Evolutionary conservation across 208 protist species (phyloP).

Genomic region (Wallacemonas sp.): DNA sequence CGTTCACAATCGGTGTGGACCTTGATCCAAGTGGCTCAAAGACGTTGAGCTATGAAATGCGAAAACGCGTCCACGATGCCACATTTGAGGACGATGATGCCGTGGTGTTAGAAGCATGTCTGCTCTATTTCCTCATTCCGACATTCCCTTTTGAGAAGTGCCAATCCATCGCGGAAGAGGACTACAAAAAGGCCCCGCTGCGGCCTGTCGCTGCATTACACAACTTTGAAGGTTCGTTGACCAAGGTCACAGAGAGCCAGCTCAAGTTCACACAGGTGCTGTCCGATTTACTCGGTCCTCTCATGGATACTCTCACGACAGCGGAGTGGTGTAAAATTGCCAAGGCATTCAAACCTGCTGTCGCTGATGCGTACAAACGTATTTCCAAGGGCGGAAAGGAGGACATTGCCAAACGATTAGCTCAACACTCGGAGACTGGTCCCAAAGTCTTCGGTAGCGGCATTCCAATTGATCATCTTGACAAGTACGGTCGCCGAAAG

Average conservation of each 20-base stretch:
- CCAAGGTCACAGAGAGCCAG: slow-evolving; percentile 27
- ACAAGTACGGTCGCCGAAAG: slow-evolving; percentile 65
- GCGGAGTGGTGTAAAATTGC: slow-evolving; percentile 43
- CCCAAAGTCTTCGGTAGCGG: slow-evolving; percentile 35
- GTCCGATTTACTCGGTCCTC: slow-evolving; percentile 43
- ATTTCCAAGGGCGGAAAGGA: slow-evolving; percentile 39
- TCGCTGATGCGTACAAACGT: slow-evolving; percentile 59
- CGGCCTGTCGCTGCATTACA: not conserved
- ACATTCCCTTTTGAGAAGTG: slow-evolving; percentile 58
- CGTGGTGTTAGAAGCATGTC: slow-evolving; percentile 46
- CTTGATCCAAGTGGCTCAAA: slow-evolving; percentile 44
- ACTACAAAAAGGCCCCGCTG: slow-evolving; percentile 25
- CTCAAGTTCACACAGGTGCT: slow-evolving; percentile 50
- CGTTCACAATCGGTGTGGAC: slow-evolving; percentile 61
- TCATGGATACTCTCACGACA: slow-evolving; percentile 77
- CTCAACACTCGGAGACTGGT: slow-evolving; percentile 12
- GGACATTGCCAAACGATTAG: not conserved
- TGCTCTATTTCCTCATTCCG: slow-evolving; percentile 56
- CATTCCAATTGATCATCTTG: slow-evolving; percentile 76
- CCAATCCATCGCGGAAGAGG: slow-evolving; percentile 38
- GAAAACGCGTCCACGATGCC: slow-evolving; percentile 51
- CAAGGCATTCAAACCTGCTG: slow-evolving; percentile 59
- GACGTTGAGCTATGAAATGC: slow-evolving; percentile 64
- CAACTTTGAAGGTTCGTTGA: slow-evolving; percentile 20
- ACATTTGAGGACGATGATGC: slow-evolving; percentile 50